Conservation (phyloP, 257 asterid genomes). For the Verbena officinalis region DNA sequence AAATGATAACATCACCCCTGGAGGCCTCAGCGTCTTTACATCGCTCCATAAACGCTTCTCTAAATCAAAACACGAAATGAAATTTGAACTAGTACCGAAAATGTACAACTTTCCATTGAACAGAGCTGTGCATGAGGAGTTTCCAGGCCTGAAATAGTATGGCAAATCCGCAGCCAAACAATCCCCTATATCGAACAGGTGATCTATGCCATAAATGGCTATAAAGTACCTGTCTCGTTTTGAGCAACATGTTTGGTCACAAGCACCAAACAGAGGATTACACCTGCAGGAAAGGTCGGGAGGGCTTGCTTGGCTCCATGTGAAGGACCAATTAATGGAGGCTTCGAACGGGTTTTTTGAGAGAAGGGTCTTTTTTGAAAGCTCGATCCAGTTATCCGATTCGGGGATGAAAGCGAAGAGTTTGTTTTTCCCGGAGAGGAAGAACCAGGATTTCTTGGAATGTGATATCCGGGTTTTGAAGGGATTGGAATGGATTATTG, state of each 20-base stretch:
- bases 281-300: constrained; percentile 19
- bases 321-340: constrained; percentile 34
- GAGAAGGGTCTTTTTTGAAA: constrained; percentile 20
- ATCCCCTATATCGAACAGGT: constrained; percentile 18
- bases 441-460: constrained; percentile 40
- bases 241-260: constrained; percentile 8
- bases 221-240: constrained; percentile 25
- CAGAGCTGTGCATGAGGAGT: constrained; percentile 26
- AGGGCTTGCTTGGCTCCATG: constrained; percentile 28
- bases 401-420: constrained; percentile 43
- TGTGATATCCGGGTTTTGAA: constrained; percentile 25
- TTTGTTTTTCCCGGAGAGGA: constrained; percentile 29
- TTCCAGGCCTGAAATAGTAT: constrained; percentile 26
- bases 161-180: constrained; percentile 38
- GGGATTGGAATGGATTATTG: constrained; percentile 26
- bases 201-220: constrained; percentile 33
- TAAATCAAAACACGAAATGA: constrained; percentile 39
- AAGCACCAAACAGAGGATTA: constrained; percentile 30
- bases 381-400: constrained; percentile 35
- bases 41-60: constrained; percentile 36
- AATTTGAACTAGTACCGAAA: constrained; percentile 29
- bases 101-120: constrained; percentile 36
- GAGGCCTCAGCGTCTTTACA: constrained; percentile 42
- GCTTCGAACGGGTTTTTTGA: constrained; percentile 20
- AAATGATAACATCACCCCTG: constrained; percentile 33